Conservation (phyloP, 805 yeast genomes). For the Limtongia smithiae region DNA sequence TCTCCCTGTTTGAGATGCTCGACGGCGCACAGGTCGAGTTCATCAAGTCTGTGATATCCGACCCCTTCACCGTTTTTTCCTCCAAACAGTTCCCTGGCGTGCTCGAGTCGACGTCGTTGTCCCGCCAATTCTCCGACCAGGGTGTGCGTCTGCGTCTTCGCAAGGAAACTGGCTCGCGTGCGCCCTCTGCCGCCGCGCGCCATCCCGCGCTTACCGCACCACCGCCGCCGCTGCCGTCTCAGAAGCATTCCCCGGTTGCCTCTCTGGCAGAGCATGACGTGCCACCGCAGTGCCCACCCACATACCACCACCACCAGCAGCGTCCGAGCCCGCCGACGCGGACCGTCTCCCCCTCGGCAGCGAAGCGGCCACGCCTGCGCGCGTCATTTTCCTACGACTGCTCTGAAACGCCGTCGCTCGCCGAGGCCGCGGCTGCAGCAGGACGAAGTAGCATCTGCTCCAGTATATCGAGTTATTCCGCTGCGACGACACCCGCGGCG, state of each 20-base stretch:
- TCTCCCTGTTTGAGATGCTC: conserved; percentile 27
- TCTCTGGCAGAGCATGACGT: no score
- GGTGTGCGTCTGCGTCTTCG: conserved; percentile 31
- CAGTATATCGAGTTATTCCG: no score
- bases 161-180: conserved; percentile 20
- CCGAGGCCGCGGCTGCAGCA: no score
- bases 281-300: not conserved
- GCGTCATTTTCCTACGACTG: no score
- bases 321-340: not conserved
- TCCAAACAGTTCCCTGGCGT: conserved; percentile 28
- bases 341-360: no score
- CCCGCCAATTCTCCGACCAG: conserved; percentile 30
- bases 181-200: not conserved
- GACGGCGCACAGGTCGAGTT: conserved; percentile 29
- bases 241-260: not conserved
- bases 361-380: no score
- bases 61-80: conserved; percentile 24
- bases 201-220: not conserved
- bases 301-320: not conserved
- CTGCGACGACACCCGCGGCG: no score
- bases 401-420: no score
- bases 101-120: conserved; percentile 28
- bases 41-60: conserved; percentile 23
- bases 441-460: no score
- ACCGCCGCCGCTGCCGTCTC: not conserved